A percentile compares a stretch with the other conserved stretches of the same genome.
These are phyloP conservation scores for Nepenthes mirabilis DNA, from an alignment of 148 eudicot genomes.

Conservation along the genomic window DNA sequence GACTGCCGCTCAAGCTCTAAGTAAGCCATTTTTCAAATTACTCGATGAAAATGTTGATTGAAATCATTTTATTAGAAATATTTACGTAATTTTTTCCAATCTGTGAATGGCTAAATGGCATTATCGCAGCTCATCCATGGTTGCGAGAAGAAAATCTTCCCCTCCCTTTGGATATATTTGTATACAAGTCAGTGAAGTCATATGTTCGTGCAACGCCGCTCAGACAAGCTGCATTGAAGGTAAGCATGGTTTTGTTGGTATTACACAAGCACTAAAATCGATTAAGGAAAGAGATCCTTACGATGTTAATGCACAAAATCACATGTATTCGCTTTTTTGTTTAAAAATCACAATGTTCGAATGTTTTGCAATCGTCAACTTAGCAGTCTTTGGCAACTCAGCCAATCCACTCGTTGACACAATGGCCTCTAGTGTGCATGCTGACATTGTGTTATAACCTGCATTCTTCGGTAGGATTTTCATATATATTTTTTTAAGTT, in stretches of 20 bases:
- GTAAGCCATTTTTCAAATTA: constrained; percentile 24
- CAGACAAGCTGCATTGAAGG: constrained; percentile 82
- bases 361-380: too few species aligned
- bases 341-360: too few species aligned
- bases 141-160: constrained; percentile 40
- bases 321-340: too few species aligned
- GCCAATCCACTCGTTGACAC: too few species aligned
- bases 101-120: constrained; percentile 2
- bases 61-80: not conserved
- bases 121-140: constrained; percentile 92
- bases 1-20: constrained; percentile 84
- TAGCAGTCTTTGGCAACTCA: too few species aligned
- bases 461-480: not conserved
- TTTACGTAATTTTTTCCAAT: constrained; percentile 1
- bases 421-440: too few species aligned
- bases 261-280: too few species aligned
- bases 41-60: not conserved
- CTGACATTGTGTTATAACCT: not conserved
- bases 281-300: too few species aligned
- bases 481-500: not conserved
- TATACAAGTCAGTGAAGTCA: constrained; percentile 62
- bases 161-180: constrained; percentile 69
- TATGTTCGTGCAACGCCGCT: constrained; percentile 65
- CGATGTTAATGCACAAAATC: too few species aligned
- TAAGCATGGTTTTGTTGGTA: constrained; percentile 10